Evolutionary conservation across 768 basidiomycete species (phyloP).

Genomic region (Boletus rex-veris): DNA sequence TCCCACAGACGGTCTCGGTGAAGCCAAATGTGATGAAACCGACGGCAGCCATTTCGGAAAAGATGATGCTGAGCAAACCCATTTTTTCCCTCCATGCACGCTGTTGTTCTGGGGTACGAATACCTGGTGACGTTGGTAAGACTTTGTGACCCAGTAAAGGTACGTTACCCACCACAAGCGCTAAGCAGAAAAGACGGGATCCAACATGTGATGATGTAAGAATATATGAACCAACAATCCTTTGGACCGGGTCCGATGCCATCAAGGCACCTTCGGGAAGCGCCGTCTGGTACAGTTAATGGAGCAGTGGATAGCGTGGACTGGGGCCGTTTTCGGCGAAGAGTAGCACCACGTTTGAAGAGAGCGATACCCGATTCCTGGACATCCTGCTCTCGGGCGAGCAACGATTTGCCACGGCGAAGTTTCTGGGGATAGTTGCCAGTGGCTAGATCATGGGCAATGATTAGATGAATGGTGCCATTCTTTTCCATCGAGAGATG

Average conservation of each 20-base stretch:
- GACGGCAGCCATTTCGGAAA: slow-evolving; percentile 84
- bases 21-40: slow-evolving; percentile 99
- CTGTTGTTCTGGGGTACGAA: slow-evolving; percentile 87
- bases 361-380: slow-evolving; percentile 90
- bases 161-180: slow-evolving; percentile 63
- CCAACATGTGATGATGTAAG: slow-evolving; percentile 76
- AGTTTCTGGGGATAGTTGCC: slow-evolving; percentile 71
- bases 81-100: slow-evolving; percentile 99
- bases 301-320: slow-evolving; percentile 40
- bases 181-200: slow-evolving; percentile 76
- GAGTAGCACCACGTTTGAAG: slow-evolving; percentile 81
- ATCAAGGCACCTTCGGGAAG: slow-evolving; percentile 55
- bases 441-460: slow-evolving; percentile 47
- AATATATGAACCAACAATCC: slow-evolving; percentile 95
- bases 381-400: slow-evolving; percentile 86
- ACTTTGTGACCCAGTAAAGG: background rate
- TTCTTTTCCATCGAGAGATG: background rate
- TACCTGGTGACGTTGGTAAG: slow-evolving; percentile 48
- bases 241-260: slow-evolving; percentile 84
- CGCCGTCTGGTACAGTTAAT: slow-evolving; percentile 34
- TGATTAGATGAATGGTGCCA: background rate
- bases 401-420: slow-evolving; percentile 83
- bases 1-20: slow-evolving; percentile 90
- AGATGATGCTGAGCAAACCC: slow-evolving; percentile 81
- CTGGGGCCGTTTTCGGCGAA: slow-evolving; percentile 64